These are phyloP conservation scores for Colletotrichum echinochloae DNA, from an alignment of 2,329 filamentous ascomycete species.

Conservation along the genomic window DNA sequence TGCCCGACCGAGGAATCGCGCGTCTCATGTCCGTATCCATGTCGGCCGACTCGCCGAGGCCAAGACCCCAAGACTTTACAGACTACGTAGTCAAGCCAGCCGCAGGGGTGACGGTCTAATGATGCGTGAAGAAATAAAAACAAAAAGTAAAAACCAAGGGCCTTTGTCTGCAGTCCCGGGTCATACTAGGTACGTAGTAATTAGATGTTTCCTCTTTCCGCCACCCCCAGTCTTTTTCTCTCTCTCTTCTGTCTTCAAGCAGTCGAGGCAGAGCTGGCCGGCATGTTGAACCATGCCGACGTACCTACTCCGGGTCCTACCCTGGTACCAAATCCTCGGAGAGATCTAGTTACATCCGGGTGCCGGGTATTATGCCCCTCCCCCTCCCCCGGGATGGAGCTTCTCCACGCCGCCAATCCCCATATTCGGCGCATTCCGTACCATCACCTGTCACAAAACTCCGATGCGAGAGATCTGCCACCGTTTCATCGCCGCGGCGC, in stretches of 20 bases:
- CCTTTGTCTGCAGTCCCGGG: background rate
- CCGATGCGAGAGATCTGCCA: background rate
- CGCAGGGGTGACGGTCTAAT: background rate
- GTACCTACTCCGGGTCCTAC: background rate
- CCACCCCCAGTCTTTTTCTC: too few relatives aligned
- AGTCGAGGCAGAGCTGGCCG: background rate
- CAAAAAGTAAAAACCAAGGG: too few relatives aligned
- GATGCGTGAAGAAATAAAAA: too few relatives aligned
- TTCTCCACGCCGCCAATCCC: background rate
- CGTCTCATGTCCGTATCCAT: slow-evolving; percentile 8
- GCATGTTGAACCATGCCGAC: background rate
- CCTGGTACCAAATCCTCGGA: slow-evolving; percentile 5
- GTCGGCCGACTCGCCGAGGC: background rate
- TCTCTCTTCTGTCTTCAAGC: background rate
- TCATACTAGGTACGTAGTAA: too few relatives aligned
- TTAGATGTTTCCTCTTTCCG: background rate
- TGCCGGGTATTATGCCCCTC: background rate
- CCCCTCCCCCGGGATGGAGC: background rate
- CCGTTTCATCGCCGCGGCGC: background rate
- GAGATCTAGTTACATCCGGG: slow-evolving; percentile 29
- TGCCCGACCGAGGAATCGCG: slow-evolving; percentile 2
- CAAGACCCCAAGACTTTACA: background rate
- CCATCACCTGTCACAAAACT: background rate
- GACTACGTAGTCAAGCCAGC: too few relatives aligned
- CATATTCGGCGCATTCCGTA: background rate